phyloP scores from a whole-genome alignment of 2,329 filamentous ascomycete species.

The Clonostachys rhizophaga region DNA sequence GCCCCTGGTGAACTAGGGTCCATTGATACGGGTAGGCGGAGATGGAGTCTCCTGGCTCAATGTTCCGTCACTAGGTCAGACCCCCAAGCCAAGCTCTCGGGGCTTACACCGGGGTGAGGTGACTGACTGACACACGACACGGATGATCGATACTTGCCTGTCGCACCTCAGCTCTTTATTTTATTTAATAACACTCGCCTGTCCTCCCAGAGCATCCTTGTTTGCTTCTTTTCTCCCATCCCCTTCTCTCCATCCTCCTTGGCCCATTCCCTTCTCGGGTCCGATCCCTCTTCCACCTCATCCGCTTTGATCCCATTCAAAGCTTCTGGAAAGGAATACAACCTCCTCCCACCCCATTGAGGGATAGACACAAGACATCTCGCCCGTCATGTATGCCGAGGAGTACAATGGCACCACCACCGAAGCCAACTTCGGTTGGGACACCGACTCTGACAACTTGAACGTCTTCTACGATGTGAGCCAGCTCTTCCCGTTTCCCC shows the following conservation, averaged over 20 bases:
- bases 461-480: slow-evolving; percentile 81
- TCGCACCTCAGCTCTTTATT: no score
- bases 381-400: slow-evolving; percentile 9
- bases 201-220: background rate
- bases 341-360: no score
- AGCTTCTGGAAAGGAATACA: background rate
- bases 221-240: background rate
- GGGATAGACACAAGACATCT: slow-evolving; percentile 10
- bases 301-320: background rate
- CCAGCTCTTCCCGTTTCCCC: slow-evolving; percentile 1
- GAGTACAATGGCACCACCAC: slow-evolving; percentile 46
- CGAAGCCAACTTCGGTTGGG: slow-evolving; percentile 40
- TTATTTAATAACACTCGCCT: background rate
- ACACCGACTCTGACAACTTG: slow-evolving; percentile 58
- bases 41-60: no score
- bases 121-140: no score
- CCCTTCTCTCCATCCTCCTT: background rate
- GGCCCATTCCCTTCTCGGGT: background rate
- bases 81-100: no score
- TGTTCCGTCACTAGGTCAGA: no score
- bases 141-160: no score
- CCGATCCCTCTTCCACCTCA: background rate
- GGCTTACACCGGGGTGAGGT: no score
- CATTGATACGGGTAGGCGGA: no score
- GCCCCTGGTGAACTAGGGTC: no score